A percentile compares a stretch with the other conserved stretches of the same genome.
These are phyloP conservation scores for Shiraia sp. DNA, from an alignment of 2,329 filamentous ascomycete species.

Conservation along the genomic window DNA sequence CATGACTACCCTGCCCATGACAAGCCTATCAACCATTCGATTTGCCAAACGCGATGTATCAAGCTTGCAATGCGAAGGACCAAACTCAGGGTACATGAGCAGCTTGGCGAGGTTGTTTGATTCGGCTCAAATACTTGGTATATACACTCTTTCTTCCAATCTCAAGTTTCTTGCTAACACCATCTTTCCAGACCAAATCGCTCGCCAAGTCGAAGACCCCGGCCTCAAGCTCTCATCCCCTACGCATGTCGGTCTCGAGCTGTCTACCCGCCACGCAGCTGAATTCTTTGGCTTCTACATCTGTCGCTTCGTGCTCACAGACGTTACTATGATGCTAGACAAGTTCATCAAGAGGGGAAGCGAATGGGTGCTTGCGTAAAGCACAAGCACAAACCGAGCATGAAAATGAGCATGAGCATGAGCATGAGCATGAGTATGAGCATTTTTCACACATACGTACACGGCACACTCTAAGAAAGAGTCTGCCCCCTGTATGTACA, in stretches of 20 bases:
- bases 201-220: constrained; percentile 92
- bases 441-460: too few relatives aligned
- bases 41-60: constrained; percentile 73
- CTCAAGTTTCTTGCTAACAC: constrained; percentile 8
- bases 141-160: constrained; percentile 41
- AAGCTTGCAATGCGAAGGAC: constrained; percentile 74
- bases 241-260: constrained; percentile 91
- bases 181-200: constrained; percentile 75
- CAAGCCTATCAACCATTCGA: constrained; percentile 73
- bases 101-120: constrained; percentile 90
- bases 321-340: constrained; percentile 83
- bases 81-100: constrained; percentile 88
- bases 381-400: neutral
- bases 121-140: constrained; percentile 89
- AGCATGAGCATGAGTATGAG: too few relatives aligned
- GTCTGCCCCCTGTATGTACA: neutral
- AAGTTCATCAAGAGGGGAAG: constrained; percentile 97
- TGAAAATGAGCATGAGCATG: too few relatives aligned
- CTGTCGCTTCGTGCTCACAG: constrained; percentile 89
- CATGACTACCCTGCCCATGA: constrained; percentile 61
- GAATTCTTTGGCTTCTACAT: constrained; percentile 98
- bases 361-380: constrained; percentile 78
- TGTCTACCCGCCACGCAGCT: constrained; percentile 88
- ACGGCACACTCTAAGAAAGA: neutral
- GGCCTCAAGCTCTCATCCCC: constrained; percentile 88